Evolutionary conservation across 257 asterid species (phyloP).

Genomic region (Nicotiana tomentosiformis): DNA sequence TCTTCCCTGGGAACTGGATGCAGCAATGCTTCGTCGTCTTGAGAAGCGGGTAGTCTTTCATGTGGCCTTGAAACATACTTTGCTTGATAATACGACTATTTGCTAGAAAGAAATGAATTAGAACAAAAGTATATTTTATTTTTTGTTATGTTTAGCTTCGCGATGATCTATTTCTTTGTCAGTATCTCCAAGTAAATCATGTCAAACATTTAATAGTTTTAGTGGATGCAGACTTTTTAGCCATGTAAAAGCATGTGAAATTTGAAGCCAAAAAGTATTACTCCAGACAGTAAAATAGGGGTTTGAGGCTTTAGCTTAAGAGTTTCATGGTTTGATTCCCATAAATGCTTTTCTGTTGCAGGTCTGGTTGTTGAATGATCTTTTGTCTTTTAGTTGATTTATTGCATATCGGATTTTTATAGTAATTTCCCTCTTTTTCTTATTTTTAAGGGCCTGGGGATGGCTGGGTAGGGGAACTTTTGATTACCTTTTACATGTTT

Average conservation of each 20-base stretch:
- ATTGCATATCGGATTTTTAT: not conserved
- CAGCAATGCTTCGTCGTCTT: conserved; percentile 98
- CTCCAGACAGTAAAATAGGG: not conserved
- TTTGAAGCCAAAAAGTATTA: not conserved
- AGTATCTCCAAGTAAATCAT: not conserved
- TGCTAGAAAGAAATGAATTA: not conserved
- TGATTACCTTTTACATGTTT: not conserved
- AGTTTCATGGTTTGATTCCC: not conserved
- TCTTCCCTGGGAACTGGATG: conserved; percentile 99
- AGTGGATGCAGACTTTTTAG: not conserved
- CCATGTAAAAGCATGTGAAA: not conserved
- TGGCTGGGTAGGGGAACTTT: not conserved
- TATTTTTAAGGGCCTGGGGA: not conserved
- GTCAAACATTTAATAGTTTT: not conserved
- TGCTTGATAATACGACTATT: not conserved
- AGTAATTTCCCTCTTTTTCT: not conserved
- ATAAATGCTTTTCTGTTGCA: not conserved
- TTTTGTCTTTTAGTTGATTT: not conserved
- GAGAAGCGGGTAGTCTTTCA: conserved; percentile 71
- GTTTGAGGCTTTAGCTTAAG: not conserved
- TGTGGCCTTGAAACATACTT: not conserved
- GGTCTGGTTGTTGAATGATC: not conserved
- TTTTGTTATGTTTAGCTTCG: not conserved
- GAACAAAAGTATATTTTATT: not conserved
- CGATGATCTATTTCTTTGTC: not conserved